Evolutionary conservation across 805 yeast species (phyloP).

Genomic region (Priceomyces melissophilus): DNA sequence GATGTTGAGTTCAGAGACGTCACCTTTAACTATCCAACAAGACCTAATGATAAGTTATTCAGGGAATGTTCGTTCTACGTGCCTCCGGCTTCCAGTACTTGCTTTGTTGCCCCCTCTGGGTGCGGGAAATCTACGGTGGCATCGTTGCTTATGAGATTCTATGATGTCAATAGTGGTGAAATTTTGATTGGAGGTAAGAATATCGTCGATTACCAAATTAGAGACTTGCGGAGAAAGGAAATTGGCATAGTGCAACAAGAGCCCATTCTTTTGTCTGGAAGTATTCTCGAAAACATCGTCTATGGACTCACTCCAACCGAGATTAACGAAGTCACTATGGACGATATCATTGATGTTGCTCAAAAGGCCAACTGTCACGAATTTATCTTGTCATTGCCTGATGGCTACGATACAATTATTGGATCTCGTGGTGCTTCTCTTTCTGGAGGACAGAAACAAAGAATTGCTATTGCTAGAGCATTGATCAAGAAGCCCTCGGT

Average conservation of each 20-base stretch:
- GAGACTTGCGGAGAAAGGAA: conserved; percentile 43
- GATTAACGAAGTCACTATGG: conserved; percentile 33
- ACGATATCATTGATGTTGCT: conserved; percentile 42
- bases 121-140: conserved; percentile 62
- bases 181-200: conserved; percentile 52
- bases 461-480: conserved; percentile 74
- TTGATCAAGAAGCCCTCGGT: conserved; percentile 63
- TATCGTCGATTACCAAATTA: conserved; percentile 45
- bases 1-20: conserved; percentile 38
- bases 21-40: conserved; percentile 39
- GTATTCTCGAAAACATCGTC: conserved; percentile 53
- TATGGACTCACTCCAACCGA: conserved; percentile 45
- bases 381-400: conserved; percentile 53
- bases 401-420: conserved; percentile 55
- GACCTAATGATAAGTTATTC: conserved; percentile 35
- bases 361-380: conserved; percentile 58
- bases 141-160: conserved; percentile 49
- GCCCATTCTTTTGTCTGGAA: conserved; percentile 55
- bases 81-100: conserved; percentile 34
- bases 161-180: conserved; percentile 46
- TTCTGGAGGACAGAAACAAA: conserved; percentile 77
- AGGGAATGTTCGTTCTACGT: conserved; percentile 36
- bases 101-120: conserved; percentile 57
- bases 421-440: conserved; percentile 57
- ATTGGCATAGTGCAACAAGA: conserved; percentile 65